A percentile compares a stretch with the other conserved stretches of the same genome.
Evolutionary conservation across 2,329 filamentous ascomycete genomes (phyloP).

Genomic region (Blumeriella jaapii): DNA sequence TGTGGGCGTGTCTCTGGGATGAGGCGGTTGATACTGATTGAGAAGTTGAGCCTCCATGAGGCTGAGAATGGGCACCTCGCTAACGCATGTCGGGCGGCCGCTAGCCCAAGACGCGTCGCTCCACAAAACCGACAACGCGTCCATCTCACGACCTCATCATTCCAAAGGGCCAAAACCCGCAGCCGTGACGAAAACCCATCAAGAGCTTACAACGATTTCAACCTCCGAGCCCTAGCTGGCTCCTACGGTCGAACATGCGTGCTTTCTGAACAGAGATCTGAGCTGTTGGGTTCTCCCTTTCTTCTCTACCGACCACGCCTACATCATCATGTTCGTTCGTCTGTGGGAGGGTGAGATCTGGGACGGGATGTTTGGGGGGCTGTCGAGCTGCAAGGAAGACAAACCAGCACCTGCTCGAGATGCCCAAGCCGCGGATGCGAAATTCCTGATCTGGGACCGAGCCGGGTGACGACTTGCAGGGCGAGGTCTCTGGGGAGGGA

Average conservation of each 20-base stretch:
- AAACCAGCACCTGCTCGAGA: conserved; percentile 25
- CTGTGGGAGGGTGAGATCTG: conserved; percentile 7
- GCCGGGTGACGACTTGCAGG: no score
- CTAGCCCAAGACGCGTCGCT: conserved; percentile 7
- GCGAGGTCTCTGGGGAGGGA: no score
- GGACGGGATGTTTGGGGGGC: conserved; percentile 3
- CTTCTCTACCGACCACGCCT: not conserved
- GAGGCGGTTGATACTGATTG: conserved; percentile 1
- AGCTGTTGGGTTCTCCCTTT: conserved; percentile 17
- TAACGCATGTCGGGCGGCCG: conserved; percentile 3
- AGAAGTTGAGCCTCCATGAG: conserved; percentile 5
- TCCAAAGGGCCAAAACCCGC: conserved; percentile 11
- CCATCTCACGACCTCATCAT: conserved; percentile 3
- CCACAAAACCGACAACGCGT: conserved; percentile 11
- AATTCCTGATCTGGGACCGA: no score
- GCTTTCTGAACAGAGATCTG: conserved; percentile 29
- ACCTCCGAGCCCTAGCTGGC: conserved; percentile 12
- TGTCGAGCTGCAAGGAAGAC: conserved; percentile 21
- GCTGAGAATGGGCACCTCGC: conserved; percentile 1
- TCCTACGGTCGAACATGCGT: conserved; percentile 24
- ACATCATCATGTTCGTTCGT: not conserved
- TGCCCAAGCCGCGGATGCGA: conserved; percentile 11
- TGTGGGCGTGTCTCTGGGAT: not conserved
- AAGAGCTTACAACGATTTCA: conserved; percentile 26
- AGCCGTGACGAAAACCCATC: conserved; percentile 28